Base-by-base conservation (phyloP, 805 yeast species). In the Candida cerambycidarum region DNA sequence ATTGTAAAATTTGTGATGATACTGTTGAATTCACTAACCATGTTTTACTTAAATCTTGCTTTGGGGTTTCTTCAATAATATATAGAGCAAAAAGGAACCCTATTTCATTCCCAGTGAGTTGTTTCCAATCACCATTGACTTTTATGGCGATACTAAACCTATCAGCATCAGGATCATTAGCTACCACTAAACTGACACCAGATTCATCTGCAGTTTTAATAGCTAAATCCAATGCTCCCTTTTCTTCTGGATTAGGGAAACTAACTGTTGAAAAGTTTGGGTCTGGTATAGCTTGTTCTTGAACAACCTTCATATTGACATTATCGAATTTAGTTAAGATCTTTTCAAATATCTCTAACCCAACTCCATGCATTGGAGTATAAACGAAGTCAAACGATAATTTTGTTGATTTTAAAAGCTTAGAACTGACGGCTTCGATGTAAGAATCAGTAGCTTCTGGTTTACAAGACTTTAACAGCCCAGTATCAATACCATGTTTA, bases 151-250 rank as follows among this genome's bases (percentile, higher is more conserved):
- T 85, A 6, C 93, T 83, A 57, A 92, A 92, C 45, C 99, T 71
- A 61, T 92, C 99, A 0, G 98, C 99, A 63, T 92, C 99, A 0
- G 99, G 99, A 57, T 92, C 99, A 61, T 85, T 92, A 1, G 97
- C 96, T 2, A 92, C 54, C 1, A 92, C 92, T 23, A 89, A 58
- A 2, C 65, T 58, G 17, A 75, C 61, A 0, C 71, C 71, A 2
- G 63, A 58, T 1, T 49, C 41, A 31, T 85, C 81, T 0, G 96
- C 97, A 2, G 63, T 59, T 8, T 57, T 39, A 14, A 82, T 82
- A 0, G 96, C 92, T 40, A 83, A 57, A 50, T 80, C 84, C 42
- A 93, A 69, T 0, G 98, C 98, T 2, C 97, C 97, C 48, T 81
- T 79, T 56, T 92, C 99, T 61, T 92, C 99, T 0, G 99, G 99